phyloP scores from a whole-genome alignment of 306 rosid species.

The Hippophae tibetana region DNA sequence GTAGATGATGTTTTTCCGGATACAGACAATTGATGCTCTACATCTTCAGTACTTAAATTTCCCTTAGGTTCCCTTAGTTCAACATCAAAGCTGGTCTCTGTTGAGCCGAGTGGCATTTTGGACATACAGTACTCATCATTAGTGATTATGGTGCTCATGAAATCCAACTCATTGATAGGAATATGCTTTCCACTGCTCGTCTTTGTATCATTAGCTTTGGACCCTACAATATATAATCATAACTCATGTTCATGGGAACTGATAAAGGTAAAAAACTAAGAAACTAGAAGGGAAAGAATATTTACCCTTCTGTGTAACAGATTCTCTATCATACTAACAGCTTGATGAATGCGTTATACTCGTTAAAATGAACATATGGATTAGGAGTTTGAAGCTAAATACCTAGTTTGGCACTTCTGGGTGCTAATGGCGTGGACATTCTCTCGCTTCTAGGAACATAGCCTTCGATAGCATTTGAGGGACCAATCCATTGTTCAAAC shows the following conservation, averaged over 20 bases:
- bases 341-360: not conserved
- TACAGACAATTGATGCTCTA: slow-evolving; percentile 17
- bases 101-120: slow-evolving; percentile 35
- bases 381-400: slow-evolving; percentile 15
- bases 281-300: not conserved
- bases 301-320: slow-evolving; percentile 14
- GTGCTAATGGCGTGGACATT: slow-evolving; percentile 21
- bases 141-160: slow-evolving; percentile 51
- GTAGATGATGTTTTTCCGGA: slow-evolving; percentile 27
- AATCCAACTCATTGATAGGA: slow-evolving; percentile 46
- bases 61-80: slow-evolving; percentile 23
- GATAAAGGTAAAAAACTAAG: not conserved
- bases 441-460: slow-evolving; percentile 57
- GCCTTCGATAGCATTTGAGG: slow-evolving; percentile 93
- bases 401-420: slow-evolving; percentile 47
- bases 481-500: slow-evolving; percentile 66
- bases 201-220: slow-evolving; percentile 36
- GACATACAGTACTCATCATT: slow-evolving; percentile 76
- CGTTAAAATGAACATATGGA: not conserved
- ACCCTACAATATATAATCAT: slow-evolving; percentile 56
- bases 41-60: slow-evolving; percentile 3
- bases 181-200: slow-evolving; percentile 17
- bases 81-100: slow-evolving; percentile 22
- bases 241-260: slow-evolving; percentile 28
- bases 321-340: slow-evolving; percentile 10